Conservation (phyloP, 495 filamentous ascomycete species). For the Terfezia boudieri region DNA sequence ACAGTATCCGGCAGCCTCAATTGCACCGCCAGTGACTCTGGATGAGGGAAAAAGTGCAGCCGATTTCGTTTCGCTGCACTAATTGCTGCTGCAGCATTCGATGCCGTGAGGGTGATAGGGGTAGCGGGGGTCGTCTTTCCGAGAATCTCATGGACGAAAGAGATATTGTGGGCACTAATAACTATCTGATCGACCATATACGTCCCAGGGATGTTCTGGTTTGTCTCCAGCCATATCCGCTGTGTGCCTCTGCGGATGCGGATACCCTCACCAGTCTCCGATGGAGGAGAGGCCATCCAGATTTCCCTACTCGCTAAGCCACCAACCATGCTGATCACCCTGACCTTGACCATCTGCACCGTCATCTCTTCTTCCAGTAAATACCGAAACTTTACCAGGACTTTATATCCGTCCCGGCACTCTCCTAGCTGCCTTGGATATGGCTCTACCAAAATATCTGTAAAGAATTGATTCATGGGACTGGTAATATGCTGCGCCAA, state of each 20-base stretch:
- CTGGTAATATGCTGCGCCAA: slow-evolving; percentile 42
- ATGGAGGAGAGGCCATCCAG: slow-evolving; percentile 28
- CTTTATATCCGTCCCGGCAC: slow-evolving; percentile 54
- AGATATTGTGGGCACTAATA: slow-evolving; percentile 42
- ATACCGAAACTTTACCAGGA: slow-evolving; percentile 47
- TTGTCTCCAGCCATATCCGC: slow-evolving; percentile 14
- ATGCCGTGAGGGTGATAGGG: neutral
- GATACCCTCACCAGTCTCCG: slow-evolving; percentile 19
- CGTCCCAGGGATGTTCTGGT: slow-evolving; percentile 46
- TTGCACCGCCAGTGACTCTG: slow-evolving; percentile 9
- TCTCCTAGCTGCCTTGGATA: slow-evolving; percentile 40
- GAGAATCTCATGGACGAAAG: slow-evolving; percentile 37
- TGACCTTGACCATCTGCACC: slow-evolving; percentile 41
- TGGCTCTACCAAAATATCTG: slow-evolving; percentile 42
- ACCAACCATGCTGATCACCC: slow-evolving; percentile 30
- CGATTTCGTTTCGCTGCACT: slow-evolving; percentile 24
- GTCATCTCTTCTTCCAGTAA: slow-evolving; percentile 48
- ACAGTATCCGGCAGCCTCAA: slow-evolving; percentile 30
- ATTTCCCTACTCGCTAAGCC: slow-evolving; percentile 31
- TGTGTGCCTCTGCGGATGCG: slow-evolving; percentile 32
- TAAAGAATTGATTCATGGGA: slow-evolving; percentile 52
- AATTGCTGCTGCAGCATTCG: slow-evolving; percentile 8
- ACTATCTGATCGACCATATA: slow-evolving; percentile 56
- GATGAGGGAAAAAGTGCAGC: slow-evolving; percentile 13
- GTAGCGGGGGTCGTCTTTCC: slow-evolving; percentile 11